Conservation (phyloP, 1,284 basidiomycete genomes). For the Boletellus dicymbophilus region DNA sequence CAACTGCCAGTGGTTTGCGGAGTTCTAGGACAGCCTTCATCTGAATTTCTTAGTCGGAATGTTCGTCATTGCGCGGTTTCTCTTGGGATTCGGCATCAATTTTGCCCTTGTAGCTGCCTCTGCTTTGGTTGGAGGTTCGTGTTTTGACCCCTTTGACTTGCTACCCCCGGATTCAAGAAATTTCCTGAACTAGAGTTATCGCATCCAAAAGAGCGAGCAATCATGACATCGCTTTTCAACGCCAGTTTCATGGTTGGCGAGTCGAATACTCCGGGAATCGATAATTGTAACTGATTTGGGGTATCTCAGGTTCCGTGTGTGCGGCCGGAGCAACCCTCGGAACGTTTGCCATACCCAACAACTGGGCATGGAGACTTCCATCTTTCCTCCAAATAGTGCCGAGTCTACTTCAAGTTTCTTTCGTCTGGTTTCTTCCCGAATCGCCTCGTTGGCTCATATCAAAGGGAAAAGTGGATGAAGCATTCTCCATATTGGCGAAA, state of each 20-base stretch:
- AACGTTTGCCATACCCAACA: conserved; percentile 47
- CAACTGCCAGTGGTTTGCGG: background rate
- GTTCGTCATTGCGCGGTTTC: conserved; percentile 18
- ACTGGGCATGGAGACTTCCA: conserved; percentile 43
- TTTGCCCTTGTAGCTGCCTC: conserved; percentile 16
- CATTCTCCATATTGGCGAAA: conserved; percentile 14
- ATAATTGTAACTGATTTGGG: too few species aligned
- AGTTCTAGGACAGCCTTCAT: background rate
- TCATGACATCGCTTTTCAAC: conserved; percentile 10
- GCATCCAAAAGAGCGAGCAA: conserved; percentile 19
- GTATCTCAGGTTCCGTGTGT: conserved; percentile 8
- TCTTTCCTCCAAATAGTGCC: conserved; percentile 48
- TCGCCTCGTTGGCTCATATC: conserved; percentile 44
- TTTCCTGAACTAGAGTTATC: conserved; percentile 12
- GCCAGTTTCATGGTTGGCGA: conserved; percentile 12
- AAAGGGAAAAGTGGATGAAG: conserved; percentile 41
- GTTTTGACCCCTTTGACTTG: background rate
- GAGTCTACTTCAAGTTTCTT: conserved; percentile 48
- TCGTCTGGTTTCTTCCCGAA: conserved; percentile 54
- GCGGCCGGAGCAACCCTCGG: conserved; percentile 41
- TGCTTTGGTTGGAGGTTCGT: conserved; percentile 18
- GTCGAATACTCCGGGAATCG: too few species aligned
- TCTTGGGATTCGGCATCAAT: conserved; percentile 9
- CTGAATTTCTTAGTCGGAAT: conserved; percentile 7
- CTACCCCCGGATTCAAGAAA: background rate